These are phyloP conservation scores for Penicillium atrosanguineum DNA, from an alignment of 495 filamentous ascomycete genomes.

Conservation along the genomic window DNA sequence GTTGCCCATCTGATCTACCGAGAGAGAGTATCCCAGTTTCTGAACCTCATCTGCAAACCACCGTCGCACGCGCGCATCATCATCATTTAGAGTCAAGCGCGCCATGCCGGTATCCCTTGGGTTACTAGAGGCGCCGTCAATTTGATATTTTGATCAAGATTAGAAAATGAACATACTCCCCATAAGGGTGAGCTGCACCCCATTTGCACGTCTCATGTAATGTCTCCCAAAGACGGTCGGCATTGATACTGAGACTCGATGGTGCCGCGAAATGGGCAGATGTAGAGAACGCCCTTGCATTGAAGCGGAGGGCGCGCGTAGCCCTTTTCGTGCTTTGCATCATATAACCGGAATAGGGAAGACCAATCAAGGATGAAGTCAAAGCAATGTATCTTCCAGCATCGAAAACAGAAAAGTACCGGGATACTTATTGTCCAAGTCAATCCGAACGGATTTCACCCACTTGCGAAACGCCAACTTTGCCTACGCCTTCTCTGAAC, in stretches of 20 bases:
- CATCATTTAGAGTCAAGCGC: slow-evolving; percentile 61
- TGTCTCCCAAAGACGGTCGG: slow-evolving; percentile 31
- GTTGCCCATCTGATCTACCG: slow-evolving; percentile 65
- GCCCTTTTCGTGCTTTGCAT: slow-evolving; percentile 8
- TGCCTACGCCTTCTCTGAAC: too few species aligned
- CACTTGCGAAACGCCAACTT: too few species aligned
- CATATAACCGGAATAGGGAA: not conserved
- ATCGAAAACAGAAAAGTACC: too few species aligned
- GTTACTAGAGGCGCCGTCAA: slow-evolving; percentile 11
- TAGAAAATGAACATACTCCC: slow-evolving; percentile 23
- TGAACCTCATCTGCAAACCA: slow-evolving; percentile 66
- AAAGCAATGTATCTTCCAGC: not conserved
- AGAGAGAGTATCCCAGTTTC: slow-evolving; percentile 58
- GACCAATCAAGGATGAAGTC: not conserved
- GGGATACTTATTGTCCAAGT: too few species aligned
- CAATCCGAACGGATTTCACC: too few species aligned
- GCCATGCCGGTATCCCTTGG: slow-evolving; percentile 55
- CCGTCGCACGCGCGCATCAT: slow-evolving; percentile 64
- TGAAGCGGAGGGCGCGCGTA: slow-evolving; percentile 8
- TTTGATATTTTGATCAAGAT: not conserved
- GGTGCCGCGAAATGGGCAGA: slow-evolving; percentile 9
- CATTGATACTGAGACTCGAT: slow-evolving; percentile 33
- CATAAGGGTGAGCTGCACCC: slow-evolving; percentile 31
- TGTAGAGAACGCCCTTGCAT: slow-evolving; percentile 17
- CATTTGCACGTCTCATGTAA: slow-evolving; percentile 36